Base-by-base conservation (phyloP, 768 basidiomycete species). In the Tylopilus vinaceipallidus region DNA sequence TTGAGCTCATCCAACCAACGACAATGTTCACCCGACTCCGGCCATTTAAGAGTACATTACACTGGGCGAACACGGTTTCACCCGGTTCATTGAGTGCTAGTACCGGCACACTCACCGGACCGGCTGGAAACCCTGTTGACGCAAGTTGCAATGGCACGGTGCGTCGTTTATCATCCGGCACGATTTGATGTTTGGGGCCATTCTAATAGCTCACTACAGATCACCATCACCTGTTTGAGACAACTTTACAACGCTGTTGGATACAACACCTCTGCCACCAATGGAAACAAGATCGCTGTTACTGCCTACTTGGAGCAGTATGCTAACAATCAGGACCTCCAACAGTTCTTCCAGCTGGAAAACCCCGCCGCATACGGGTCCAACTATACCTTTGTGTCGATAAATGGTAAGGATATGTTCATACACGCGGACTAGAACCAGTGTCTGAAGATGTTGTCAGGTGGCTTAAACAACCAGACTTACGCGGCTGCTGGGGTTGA, bases 1-100 rank as follows among this genome's bases (percentile, higher is more conserved):
- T 88, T 48, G 84, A 87, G 32, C 65, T 88, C 26, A 71, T 89
- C 24, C 84, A 88, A 52, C 87, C 87, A 0, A 88, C 87, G 3
- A 88, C 85, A 2, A 75, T 80, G 63, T 89, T 88, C 57, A 70
- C 74, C 36, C 75, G 75, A 49, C 66, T 71, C 51, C 77, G 73
- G 53, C 65, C 66, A 8, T 67, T 77, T 45, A 72, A 57, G 49
- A 73, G 74, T 5, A 78, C 71, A 0, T 55, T 80, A 20, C 67
- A 72, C 46, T 68, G 59, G 59, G 51, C 67, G 11, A 54, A 57
- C 1, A 36, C 20, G 16, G 24, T 7, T 35, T 52, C 20, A 27
- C 56, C 23, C 44, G 36, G 7, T 2, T 49, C 55, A 10, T 35
- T 0, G 23, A 48, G 35, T 12, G 22, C 48, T 23, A 42, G 53